Evolutionary conservation across 345 rosid species (phyloP), one percentile per base, ranked within the genome.

Genomic region (Gossypium herbaceum): DNA sequence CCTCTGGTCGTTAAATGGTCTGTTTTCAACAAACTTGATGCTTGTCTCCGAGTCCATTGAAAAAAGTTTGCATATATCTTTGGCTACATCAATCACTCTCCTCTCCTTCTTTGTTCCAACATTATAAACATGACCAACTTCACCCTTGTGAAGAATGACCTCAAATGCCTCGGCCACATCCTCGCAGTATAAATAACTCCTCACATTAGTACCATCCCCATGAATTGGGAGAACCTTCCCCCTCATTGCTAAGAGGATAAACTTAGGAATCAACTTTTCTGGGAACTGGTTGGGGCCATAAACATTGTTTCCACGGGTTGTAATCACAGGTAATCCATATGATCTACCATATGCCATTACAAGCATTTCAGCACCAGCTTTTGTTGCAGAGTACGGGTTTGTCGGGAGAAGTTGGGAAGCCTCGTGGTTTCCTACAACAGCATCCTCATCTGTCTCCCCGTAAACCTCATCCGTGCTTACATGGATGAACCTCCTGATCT

Each of bases 111-210:
- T 92, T 8, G 97, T 90, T 78, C 97, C 96, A 1, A 92, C 85
- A 48, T 92, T 92, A 79, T 92, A 92, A 41, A 92, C 94, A 81
- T 90, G 96, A 48, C 94, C 94, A 9, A 92, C 94, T 83, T 89
- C 94, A 25, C 97, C 97, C 88, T 86, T 91, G 89, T 92, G 97
- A 76, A 92, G 90, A 76, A 92, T 84, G 75, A 84, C 85, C 80
- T 92, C 97, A 79, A 92, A 91, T 12, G 96, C 97, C 88, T 91
- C 97, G 12, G 96, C 97, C 73, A 92, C 96, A 84, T 92, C 97
- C 85, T 91, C 97, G 9, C 93, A 89, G 80, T 91, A 92, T 48
- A 92, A 80, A 63, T 92, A 92, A 77, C 97, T 92, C 79, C 97
- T 84, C 43, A 92, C 96, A 11, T 91, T 92, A 44, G 89, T 82